Evolutionary conservation across 1,139 yeast species (phyloP), one percentile per base, ranked within the genome.

Genomic region (Pichia sp.): DNA sequence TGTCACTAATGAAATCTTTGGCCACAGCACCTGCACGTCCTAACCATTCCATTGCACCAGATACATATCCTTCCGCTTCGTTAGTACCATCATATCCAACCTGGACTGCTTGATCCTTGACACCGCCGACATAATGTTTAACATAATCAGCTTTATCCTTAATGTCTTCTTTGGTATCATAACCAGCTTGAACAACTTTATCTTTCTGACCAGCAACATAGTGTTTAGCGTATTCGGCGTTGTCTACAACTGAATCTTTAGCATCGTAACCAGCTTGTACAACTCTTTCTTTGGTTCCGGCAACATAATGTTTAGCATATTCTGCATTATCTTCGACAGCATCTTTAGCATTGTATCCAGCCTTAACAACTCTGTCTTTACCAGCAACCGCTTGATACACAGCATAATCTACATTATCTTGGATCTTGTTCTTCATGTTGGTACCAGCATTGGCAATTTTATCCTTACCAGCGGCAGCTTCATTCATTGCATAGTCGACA

Each of bases 1-100:
- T 71, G 31, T 73, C 77, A 27, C 59, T 59, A 3, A 76, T 68
- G 48, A 66, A 64, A 30, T 39, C 33, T 20, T 43, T 43, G 2
- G 47, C 30, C 3, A 22, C 43, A 11, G 39, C 28, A 14, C 49
- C 48, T 8, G 44, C 40, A 31, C 35, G 36, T 2, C 22, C 21
- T 10, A 42, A 11, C 36, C 44, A 39, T 3, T 46, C 34, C 14
- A 39, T 35, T 10, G 46, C 46, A 20, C 31, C 44, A 15, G 20
- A 35, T 12, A 36, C 42, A 19, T 45, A 37, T 6, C 21, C 24
- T 3, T 14, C 34, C 2, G 40, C 41, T 3, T 24, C n/a, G 3
- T 32, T 34, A 17, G 38, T 22, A 5, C 34, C 42, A 19, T 33
- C 38, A 11, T 40, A 21, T 4, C 40, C 36, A 20, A 31, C 42